A percentile compares a stretch with the other conserved stretches of the same genome.
These are phyloP conservation scores for Cladosporium colombiae DNA, from an alignment of 2,329 filamentous ascomycete species.

Conservation along the genomic window DNA sequence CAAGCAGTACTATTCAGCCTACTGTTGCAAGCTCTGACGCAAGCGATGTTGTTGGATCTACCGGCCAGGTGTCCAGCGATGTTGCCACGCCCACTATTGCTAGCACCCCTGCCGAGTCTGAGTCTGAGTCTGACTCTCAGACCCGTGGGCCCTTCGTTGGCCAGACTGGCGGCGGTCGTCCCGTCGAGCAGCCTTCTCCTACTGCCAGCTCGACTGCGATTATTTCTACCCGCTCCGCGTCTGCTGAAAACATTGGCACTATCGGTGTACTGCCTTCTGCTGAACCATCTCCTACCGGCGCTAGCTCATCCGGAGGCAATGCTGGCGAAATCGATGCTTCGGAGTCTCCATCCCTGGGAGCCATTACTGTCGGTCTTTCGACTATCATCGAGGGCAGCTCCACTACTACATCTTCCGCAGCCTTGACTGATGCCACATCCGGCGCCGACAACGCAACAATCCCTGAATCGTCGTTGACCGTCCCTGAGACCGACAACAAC, in stretches of 20 bases:
- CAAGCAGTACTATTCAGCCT: slow-evolving; percentile 11
- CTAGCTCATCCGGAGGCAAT: slow-evolving; percentile 5
- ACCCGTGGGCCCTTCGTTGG: slow-evolving; percentile 11
- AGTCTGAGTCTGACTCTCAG: background rate
- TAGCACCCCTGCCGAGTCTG: background rate
- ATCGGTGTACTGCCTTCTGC: slow-evolving; percentile 28
- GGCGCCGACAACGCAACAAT: background rate
- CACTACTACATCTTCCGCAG: slow-evolving; percentile 17
- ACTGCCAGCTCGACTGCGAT: slow-evolving; percentile 15
- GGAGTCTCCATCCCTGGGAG: slow-evolving; percentile 23
- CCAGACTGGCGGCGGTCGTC: slow-evolving; percentile 21
- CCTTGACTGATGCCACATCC: slow-evolving; percentile 5
- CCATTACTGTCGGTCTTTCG: slow-evolving; percentile 38
- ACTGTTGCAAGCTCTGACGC: background rate
- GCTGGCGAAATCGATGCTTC: slow-evolving; percentile 16
- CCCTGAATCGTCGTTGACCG: background rate
- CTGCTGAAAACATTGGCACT: slow-evolving; percentile 25
- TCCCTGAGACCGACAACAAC: background rate
- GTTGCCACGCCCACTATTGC: background rate
- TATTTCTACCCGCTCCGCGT: slow-evolving; percentile 3
- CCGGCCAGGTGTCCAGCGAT: background rate
- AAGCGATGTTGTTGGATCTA: background rate
- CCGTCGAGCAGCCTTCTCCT: background rate
- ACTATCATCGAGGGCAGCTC: slow-evolving; percentile 31
- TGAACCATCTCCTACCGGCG: slow-evolving; percentile 5